A percentile compares a stretch with the other conserved stretches of the same genome.
phyloP scores from a whole-genome alignment of 495 filamentous ascomycete genomes.

The Echria macrotheca region DNA sequence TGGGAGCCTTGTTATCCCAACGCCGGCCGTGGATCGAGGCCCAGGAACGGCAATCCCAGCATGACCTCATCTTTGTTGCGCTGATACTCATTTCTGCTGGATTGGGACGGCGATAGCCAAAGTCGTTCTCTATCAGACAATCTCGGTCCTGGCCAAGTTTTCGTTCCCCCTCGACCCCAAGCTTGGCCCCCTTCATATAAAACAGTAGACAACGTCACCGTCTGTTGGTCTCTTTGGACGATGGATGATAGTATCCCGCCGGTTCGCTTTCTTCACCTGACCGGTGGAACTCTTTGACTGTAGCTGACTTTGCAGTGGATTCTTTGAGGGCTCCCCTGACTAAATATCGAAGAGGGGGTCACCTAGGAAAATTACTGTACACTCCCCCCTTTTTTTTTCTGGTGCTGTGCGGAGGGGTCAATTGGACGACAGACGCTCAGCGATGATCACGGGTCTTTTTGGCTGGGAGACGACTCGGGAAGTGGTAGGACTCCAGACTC shows the following conservation, averaged over 20 bases:
- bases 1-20: neutral
- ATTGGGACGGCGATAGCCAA: neutral
- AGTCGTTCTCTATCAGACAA: conserved; percentile 3
- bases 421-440: conserved; percentile 4
- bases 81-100: neutral
- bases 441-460: conserved; percentile 2
- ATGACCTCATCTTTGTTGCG: conserved; percentile 1
- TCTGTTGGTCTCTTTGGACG: neutral
- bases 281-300: no score
- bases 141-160: conserved; percentile 7
- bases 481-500: no score
- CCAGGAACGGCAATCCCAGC: neutral
- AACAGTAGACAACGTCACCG: conserved; percentile 8
- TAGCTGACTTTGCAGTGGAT: no score
- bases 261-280: no score
- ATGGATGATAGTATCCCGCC: no score
- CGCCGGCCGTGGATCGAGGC: neutral
- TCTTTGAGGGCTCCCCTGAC: conserved; percentile 8
- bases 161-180: neutral
- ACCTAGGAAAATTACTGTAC: neutral
- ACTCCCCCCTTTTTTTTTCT: neutral
- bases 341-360: neutral
- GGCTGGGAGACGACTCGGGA: no score
- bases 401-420: neutral
- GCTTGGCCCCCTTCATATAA: neutral